These are phyloP conservation scores for Yueomyces sp. DNA, from an alignment of 805 yeast genomes.

Conservation along the genomic window DNA sequence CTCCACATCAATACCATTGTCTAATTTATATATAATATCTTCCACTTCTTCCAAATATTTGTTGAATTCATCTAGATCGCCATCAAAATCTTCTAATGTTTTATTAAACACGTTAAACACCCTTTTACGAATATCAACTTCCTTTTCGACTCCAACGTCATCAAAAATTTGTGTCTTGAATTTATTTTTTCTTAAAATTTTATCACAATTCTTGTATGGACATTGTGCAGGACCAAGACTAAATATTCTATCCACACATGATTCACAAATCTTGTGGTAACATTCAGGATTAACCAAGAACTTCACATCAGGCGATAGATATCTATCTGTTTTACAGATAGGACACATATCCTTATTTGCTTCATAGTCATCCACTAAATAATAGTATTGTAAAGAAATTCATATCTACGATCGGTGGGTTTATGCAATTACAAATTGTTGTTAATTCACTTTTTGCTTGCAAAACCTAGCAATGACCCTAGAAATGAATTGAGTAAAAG, in stretches of 20 bases:
- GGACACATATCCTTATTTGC: slow-evolving; percentile 82
- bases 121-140: slow-evolving; percentile 77
- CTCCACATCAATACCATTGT: slow-evolving; percentile 55
- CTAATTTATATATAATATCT: slow-evolving; percentile 62
- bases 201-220: slow-evolving; percentile 85
- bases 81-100: slow-evolving; percentile 57
- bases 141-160: slow-evolving; percentile 79
- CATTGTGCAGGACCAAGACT: slow-evolving; percentile 94
- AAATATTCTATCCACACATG: slow-evolving; percentile 92
- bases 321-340: slow-evolving; percentile 89
- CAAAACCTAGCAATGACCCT: too few relatives aligned
- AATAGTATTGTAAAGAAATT: too few relatives aligned
- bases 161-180: slow-evolving; percentile 91
- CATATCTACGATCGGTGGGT: too few relatives aligned
- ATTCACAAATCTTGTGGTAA: slow-evolving; percentile 93
- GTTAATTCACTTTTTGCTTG: too few relatives aligned
- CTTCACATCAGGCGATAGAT: slow-evolving; percentile 83
- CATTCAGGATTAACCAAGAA: slow-evolving; percentile 94
- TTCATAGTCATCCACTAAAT: slow-evolving; percentile 27
- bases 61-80: slow-evolving; percentile 46
- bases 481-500: too few relatives aligned
- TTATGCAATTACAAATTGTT: too few relatives aligned
- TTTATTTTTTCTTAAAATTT: slow-evolving; percentile 71
- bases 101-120: slow-evolving; percentile 71
- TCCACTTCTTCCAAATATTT: slow-evolving; percentile 76